Base-by-base conservation (phyloP, 2,329 filamentous ascomycete species). In the Neonectria punicea region DNA sequence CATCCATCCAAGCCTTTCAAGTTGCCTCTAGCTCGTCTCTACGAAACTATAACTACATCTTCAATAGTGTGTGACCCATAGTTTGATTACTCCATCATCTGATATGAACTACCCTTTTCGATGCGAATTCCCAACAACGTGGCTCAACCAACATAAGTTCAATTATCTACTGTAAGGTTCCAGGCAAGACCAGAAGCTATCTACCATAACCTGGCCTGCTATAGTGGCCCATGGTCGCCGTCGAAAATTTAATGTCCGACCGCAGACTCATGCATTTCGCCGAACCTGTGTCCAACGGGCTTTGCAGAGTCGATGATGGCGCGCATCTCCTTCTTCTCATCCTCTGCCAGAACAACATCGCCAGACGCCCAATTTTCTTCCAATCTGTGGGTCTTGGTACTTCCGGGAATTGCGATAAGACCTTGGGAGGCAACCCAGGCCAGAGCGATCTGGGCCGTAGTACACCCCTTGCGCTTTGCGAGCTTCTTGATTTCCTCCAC, bases 321-420 rank as follows among this genome's bases (percentile, higher is more conserved):
- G 5, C 82, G 73, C 72, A 84, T 79, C 61, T 82, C 79, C 36
- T 68, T 49, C 66, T 75, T 70, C 55, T 83, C 81, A 32, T 80
- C 78, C 22, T 79, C 76, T 0, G 75, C 78, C 41, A 81, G 61
- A 2, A 79, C 74, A 50, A 81, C 67, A 10, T 80, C 70, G 25
- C 78, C 76, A n/a, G n/a, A n/a, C n/a, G n/a, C n/a, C n/a, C 76
- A 81, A 60, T 82, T 83, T 55, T 81, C 77, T 51, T 81, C 79
- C 7, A 82, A 53, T 0, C 81, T 75, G 4, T 64, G 53, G 1
- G 76, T 61, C 66, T 82, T 83, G 0, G 81, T 83, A 0, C 81
- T 83, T 2, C 83, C 83, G 0, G 83, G 82, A 53, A 84, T 84
- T 0, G 82, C 74, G 63, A 85, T 82, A 72, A 82, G 72, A 1